A percentile compares a stretch with the other conserved stretches of the same genome.
These are phyloP conservation scores for Malassezia dermatis DNA, from an alignment of 1,284 basidiomycete species.

Conservation along the genomic window DNA sequence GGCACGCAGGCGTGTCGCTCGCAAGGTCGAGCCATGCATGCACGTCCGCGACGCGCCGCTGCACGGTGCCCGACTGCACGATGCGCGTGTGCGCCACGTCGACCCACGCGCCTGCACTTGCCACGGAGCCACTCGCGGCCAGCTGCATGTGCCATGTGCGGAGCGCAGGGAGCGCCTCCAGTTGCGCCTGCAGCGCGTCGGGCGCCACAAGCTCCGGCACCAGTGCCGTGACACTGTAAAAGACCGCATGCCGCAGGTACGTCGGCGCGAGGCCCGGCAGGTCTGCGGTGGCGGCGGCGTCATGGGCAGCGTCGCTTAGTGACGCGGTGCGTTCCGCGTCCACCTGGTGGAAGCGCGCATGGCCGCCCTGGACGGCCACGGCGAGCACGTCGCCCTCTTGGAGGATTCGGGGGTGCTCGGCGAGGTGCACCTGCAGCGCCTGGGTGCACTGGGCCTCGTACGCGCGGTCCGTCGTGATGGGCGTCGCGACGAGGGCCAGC, in stretches of 20 bases:
- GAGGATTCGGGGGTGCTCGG: conserved; percentile 56
- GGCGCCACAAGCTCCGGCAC: conserved; percentile 52
- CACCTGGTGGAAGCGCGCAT: conserved; percentile 38
- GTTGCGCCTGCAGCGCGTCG: neutral
- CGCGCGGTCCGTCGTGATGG: conserved; percentile 61
- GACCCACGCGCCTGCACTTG: conserved; percentile 47
- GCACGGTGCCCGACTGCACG: conserved; percentile 66
- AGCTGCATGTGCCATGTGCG: conserved; percentile 9
- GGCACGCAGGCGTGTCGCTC: conserved; percentile 24
- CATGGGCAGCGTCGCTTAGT: conserved; percentile 42
- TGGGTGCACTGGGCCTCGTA: conserved; percentile 64
- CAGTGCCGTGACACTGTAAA: conserved; percentile 70
- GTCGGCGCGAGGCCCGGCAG: conserved; percentile 3
- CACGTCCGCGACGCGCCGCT: conserved; percentile 59
- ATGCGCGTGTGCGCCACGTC: conserved; percentile 65
- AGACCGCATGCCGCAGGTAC: conserved; percentile 53
- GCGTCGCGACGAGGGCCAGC: conserved; percentile 72
- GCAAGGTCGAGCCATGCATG: conserved; percentile 55
- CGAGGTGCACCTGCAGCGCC: conserved; percentile 63
- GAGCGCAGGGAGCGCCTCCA: conserved; percentile 2
- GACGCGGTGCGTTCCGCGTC: conserved; percentile 23
- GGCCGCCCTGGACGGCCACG: conserved; percentile 56
- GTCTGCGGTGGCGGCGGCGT: neutral
- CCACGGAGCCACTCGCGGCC: neutral
- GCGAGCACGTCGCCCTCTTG: conserved; percentile 72